These are phyloP conservation scores for Pythium phragmiticola DNA, from an alignment of 352 stramenopile species.

Conservation along the genomic window DNA sequence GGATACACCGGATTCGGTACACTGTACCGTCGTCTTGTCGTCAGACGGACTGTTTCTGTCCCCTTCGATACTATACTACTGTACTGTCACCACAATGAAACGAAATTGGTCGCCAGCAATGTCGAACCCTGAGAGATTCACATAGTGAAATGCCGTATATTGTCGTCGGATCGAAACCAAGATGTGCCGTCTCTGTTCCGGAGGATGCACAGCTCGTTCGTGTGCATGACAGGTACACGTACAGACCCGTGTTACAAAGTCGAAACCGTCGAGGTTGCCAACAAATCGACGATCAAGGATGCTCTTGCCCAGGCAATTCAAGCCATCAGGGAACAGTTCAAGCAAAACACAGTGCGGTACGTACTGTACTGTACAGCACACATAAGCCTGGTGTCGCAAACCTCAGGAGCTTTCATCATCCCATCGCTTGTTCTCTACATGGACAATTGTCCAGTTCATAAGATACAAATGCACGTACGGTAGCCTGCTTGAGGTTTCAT, in stretches of 20 bases:
- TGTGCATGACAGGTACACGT: constrained; percentile 4
- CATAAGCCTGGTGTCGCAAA: too few species aligned
- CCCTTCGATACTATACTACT: not conserved
- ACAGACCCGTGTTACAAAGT: not conserved
- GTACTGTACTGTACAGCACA: too few species aligned
- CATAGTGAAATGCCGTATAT: not conserved
- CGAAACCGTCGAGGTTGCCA: not conserved
- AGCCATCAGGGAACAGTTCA: too few species aligned
- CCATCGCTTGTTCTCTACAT: too few species aligned
- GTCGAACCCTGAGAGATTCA: not conserved
- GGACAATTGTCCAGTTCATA: too few species aligned
- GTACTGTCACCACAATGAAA: constrained; percentile 7
- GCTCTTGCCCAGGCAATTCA: too few species aligned
- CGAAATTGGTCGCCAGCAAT: not conserved
- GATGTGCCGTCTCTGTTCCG: not conserved
- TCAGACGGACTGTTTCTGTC: not conserved
- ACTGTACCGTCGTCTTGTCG: not conserved
- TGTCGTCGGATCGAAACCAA: constrained; percentile 1
- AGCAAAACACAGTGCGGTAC: too few species aligned
- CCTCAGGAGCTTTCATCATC: too few species aligned
- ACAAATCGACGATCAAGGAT: not conserved
- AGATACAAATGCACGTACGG: too few species aligned
- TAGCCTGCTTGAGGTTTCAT: too few species aligned
- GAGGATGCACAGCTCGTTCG: constrained; percentile 4
- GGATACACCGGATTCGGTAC: not conserved